A percentile compares a stretch with the other conserved stretches of the same genome.
phyloP scores from a whole-genome alignment of 2,329 filamentous ascomycete genomes.

The Hymenotorrendiella dingleyae region DNA sequence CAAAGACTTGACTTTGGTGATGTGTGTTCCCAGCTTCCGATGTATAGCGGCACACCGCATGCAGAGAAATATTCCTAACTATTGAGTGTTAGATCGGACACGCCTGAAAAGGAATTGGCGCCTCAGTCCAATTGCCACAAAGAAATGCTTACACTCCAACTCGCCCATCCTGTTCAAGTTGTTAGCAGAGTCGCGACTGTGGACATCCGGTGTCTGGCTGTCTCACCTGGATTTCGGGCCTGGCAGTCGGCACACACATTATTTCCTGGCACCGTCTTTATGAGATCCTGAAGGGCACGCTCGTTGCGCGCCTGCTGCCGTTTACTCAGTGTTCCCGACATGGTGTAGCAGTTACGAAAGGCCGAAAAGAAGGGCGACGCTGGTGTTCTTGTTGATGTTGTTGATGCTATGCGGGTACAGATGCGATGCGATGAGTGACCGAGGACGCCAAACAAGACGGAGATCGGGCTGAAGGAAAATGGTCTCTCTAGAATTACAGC shows the following conservation, averaged over 20 bases:
- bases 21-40: constrained; percentile 93
- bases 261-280: constrained; percentile 80
- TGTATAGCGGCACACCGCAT: constrained; percentile 96
- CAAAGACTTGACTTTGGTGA: constrained; percentile 97
- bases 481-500: constrained; percentile 18
- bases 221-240: constrained; percentile 81
- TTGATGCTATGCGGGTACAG: too few relatives aligned
- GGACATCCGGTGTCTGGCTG: not conserved
- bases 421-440: constrained; percentile 1
- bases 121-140: too few relatives aligned
- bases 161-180: constrained; percentile 29
- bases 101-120: not conserved
- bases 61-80: constrained; percentile 94
- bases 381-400: not conserved
- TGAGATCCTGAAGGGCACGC: constrained; percentile 80
- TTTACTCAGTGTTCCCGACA: constrained; percentile 79
- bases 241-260: constrained; percentile 91
- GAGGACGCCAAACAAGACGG: constrained; percentile 1
- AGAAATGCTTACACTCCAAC: constrained; percentile 31
- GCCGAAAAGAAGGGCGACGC: not conserved
- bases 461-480: too few relatives aligned
- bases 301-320: constrained; percentile 98
- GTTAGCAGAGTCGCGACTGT: constrained; percentile 10
- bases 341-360: constrained; percentile 31
- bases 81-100: constrained; percentile 20